phyloP scores from a whole-genome alignment of 2,329 filamentous ascomycete species.

The Amauroascus niger region DNA sequence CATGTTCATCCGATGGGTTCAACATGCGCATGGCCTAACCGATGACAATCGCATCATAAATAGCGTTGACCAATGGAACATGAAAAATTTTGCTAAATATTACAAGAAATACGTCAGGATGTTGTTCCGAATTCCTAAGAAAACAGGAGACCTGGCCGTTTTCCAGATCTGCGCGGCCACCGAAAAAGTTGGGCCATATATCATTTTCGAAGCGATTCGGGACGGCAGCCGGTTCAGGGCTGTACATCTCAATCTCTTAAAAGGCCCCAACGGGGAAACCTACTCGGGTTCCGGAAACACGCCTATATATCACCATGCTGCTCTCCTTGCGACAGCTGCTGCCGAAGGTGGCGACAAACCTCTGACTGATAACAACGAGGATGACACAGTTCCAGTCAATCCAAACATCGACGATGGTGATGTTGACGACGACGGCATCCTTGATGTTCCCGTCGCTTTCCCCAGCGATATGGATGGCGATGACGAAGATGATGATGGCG shows the following conservation, averaged over 20 bases:
- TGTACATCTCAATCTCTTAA: not conserved
- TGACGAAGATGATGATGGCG: not conserved
- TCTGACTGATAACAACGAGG: not conserved
- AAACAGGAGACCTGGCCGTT: conserved; percentile 5
- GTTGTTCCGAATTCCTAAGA: conserved; percentile 3
- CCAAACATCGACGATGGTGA: conserved; percentile 4
- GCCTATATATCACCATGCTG: not conserved
- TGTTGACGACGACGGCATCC: conserved; percentile 3
- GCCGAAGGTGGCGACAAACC: not conserved
- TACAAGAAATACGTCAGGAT: conserved; percentile 6
- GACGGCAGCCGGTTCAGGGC: not conserved
- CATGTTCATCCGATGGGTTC: conserved; percentile 1
- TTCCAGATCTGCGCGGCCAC: conserved; percentile 6
- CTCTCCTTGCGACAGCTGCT: not conserved
- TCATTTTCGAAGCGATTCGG: conserved; percentile 5
- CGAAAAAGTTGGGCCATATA: not conserved
- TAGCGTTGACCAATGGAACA: not conserved
- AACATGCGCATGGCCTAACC: conserved; percentile 1
- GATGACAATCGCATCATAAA: conserved; percentile 1
- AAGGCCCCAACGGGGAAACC: not conserved
- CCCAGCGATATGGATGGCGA: not conserved
- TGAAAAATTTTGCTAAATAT: conserved; percentile 2
- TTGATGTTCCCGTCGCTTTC: not conserved
- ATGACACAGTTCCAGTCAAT: not conserved
- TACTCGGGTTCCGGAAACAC: not conserved